Conservation (phyloP, 2,329 filamentous ascomycete species). For the Colletotrichum somersetense region DNA sequence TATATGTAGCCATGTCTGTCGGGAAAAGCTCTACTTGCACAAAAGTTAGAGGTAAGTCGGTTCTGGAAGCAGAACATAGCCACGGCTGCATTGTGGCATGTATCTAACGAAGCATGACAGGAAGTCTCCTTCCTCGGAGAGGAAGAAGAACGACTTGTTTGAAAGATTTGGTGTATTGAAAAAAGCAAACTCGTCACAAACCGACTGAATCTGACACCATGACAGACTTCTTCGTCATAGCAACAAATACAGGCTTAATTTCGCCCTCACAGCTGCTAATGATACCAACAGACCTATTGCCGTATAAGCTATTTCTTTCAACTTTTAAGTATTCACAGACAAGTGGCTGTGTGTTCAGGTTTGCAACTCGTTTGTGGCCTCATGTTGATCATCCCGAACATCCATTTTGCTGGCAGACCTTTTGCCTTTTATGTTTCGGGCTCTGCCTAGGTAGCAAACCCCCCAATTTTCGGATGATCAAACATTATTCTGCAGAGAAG, state of each 20-base stretch:
- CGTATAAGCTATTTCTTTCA: constrained; percentile 54
- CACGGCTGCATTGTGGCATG: too few relatives aligned
- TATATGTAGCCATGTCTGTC: background rate
- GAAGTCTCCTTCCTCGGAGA: constrained; percentile 41
- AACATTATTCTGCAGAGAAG: constrained; percentile 52
- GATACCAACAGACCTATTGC: constrained; percentile 48
- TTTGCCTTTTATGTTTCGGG: constrained; percentile 53
- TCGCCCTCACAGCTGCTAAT: background rate
- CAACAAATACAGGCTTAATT: constrained; percentile 3
- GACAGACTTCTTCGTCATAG: constrained; percentile 50
- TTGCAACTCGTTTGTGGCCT: constrained; percentile 51
- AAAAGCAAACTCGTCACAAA: too few relatives aligned
- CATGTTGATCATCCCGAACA: constrained; percentile 49
- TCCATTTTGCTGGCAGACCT: constrained; percentile 46
- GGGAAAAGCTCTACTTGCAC: background rate
- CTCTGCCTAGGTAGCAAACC: constrained; percentile 55
- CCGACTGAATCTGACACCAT: background rate
- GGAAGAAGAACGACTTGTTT: constrained; percentile 44
- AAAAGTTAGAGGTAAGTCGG: constrained; percentile 20
- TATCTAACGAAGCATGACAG: background rate
- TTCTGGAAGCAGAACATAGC: background rate
- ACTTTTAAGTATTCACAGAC: constrained; percentile 17
- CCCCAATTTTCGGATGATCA: constrained; percentile 55
- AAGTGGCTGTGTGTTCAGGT: constrained; percentile 43
- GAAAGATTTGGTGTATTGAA: constrained; percentile 46